Conservation (phyloP, 495 filamentous ascomycete species). For the Neurospora sp. region DNA sequence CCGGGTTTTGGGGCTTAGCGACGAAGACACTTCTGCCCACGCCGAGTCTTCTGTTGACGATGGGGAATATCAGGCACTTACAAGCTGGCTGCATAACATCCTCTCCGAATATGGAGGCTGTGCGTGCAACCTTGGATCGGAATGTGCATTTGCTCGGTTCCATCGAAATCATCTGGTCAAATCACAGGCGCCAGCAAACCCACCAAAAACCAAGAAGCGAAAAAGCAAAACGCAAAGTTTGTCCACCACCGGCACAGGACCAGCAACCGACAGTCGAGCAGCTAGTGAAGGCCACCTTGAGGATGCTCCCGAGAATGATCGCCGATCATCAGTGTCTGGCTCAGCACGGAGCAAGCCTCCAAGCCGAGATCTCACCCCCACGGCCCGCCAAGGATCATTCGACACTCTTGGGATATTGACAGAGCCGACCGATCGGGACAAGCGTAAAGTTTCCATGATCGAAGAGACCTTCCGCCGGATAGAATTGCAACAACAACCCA, state of each 20-base stretch:
- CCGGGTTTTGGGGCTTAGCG: constrained; percentile 40
- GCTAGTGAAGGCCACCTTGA: constrained; percentile 59
- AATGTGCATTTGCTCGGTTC: constrained; percentile 65
- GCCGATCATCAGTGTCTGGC: constrained; percentile 63
- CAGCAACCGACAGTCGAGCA: constrained; percentile 67
- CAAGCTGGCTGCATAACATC: constrained; percentile 53
- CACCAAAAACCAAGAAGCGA: constrained; percentile 49
- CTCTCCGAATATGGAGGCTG: constrained; percentile 83
- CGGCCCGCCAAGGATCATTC: constrained; percentile 41
- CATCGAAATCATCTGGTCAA: constrained; percentile 53
- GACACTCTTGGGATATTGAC: constrained; percentile 39
- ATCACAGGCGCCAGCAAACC: constrained; percentile 35
- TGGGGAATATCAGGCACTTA: constrained; percentile 39
- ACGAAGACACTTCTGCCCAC: constrained; percentile 27
- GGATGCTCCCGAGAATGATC: constrained; percentile 45
- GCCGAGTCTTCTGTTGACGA: constrained; percentile 36
- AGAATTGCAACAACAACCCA: constrained; percentile 43
- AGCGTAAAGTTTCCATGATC: constrained; percentile 73
- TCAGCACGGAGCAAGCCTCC: constrained; percentile 63
- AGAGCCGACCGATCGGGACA: constrained; percentile 76
- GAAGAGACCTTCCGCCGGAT: constrained; percentile 65
- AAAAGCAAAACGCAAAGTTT: constrained; percentile 45
- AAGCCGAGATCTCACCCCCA: constrained; percentile 76
- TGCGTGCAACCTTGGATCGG: constrained; percentile 56
- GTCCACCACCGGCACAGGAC: constrained; percentile 59